Conservation (phyloP, 2,329 filamentous ascomycete species). For the Beauveria sp. region DNA sequence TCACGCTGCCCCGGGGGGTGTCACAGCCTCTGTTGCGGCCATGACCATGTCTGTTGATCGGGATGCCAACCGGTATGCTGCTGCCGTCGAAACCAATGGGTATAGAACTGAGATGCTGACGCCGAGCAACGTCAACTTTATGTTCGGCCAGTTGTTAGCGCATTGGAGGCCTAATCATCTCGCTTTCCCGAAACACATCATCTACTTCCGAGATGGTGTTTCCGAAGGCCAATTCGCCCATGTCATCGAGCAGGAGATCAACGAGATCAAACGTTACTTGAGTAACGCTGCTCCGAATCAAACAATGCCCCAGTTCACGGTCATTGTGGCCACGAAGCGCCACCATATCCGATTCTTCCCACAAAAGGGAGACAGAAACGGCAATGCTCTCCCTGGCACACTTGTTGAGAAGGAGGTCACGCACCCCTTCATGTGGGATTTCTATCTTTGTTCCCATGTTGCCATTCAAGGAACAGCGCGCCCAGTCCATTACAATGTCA, state of each 20-base stretch:
- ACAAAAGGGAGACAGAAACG: conserved; percentile 60
- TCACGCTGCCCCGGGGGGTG: conserved; percentile 64
- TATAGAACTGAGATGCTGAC: conserved; percentile 73
- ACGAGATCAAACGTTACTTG: conserved; percentile 58
- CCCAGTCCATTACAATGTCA: conserved; percentile 85
- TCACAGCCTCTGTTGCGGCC: conserved; percentile 70
- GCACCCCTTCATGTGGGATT: conserved; percentile 84
- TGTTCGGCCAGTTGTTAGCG: conserved; percentile 57
- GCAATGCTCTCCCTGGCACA: conserved; percentile 78
- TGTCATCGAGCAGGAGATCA: conserved; percentile 72
- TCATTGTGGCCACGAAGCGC: conserved; percentile 84
- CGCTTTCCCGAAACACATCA: conserved; percentile 58
- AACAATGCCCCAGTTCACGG: conserved; percentile 62
- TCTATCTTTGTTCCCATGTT: conserved; percentile 55
- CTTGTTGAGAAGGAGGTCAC: conserved; percentile 86
- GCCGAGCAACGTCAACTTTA: conserved; percentile 53
- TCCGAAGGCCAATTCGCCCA: conserved; percentile 77
- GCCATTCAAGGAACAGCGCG: conserved; percentile 93
- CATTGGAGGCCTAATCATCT: conserved; percentile 56
- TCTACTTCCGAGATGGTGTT: conserved; percentile 92
- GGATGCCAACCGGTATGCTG: conserved; percentile 66
- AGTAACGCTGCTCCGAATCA: conserved; percentile 24
- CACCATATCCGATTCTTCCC: conserved; percentile 95
- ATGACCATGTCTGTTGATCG: conserved; percentile 75
- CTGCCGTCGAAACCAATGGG: conserved; percentile 75